A percentile compares a stretch with the other conserved stretches of the same genome.
These are phyloP conservation scores for Schizothecium vesticola DNA, from an alignment of 495 filamentous ascomycete genomes.

Conservation along the genomic window DNA sequence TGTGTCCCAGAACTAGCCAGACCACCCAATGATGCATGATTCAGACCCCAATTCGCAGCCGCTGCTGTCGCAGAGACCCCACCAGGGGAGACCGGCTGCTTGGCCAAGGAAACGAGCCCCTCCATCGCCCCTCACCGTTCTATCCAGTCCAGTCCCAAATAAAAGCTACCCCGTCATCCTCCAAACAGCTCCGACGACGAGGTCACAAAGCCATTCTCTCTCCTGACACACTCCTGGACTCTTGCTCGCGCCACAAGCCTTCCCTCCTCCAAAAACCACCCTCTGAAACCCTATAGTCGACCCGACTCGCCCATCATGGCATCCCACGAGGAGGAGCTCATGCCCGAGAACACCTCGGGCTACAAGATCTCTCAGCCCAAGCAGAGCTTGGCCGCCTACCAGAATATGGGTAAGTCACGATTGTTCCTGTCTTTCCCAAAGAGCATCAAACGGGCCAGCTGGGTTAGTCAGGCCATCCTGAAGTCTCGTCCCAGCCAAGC, in stretches of 20 bases:
- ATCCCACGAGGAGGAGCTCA: constrained; percentile 75
- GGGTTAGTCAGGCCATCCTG: not conserved
- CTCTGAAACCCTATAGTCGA: constrained; percentile 2
- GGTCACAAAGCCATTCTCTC: not conserved
- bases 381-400: constrained; percentile 91
- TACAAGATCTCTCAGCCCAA: constrained; percentile 95
- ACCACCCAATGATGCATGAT: constrained; percentile 16
- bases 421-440: not conserved
- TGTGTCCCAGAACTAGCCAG: constrained; percentile 11
- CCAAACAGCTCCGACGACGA: constrained; percentile 3
- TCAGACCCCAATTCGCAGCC: constrained; percentile 10
- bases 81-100: constrained; percentile 7
- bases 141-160: constrained; percentile 13
- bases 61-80: constrained; percentile 5
- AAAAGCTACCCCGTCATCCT: constrained; percentile 13
- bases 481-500: not conserved
- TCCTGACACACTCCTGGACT: not conserved
- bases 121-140: constrained; percentile 17
- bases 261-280: not conserved
- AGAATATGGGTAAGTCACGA: constrained; percentile 71
- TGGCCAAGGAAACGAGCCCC: constrained; percentile 18
- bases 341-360: constrained; percentile 80
- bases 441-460: not conserved
- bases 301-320: constrained; percentile 51
- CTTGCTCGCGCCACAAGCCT: not conserved